Percentiles rank a stretch among this genome's conserved stretches.
Conservation (phyloP, 2,329 filamentous ascomycete genomes). For the Hansfordia pulvinata region DNA sequence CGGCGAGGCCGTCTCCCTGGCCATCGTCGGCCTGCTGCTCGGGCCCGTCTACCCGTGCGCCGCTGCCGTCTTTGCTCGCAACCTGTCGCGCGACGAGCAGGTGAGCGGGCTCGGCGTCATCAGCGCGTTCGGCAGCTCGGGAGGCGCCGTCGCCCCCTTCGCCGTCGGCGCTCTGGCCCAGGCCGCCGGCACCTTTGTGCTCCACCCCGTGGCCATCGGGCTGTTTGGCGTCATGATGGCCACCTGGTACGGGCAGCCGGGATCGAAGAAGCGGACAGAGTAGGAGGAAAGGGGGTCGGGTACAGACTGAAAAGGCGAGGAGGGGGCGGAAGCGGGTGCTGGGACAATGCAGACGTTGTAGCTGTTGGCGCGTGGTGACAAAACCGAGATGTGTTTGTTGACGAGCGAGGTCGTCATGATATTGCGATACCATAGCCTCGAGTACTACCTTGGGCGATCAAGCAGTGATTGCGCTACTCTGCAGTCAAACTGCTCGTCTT, state of each 20-base stretch:
- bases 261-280: conserved; percentile 43
- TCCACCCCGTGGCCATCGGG: conserved; percentile 54
- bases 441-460: too few species aligned
- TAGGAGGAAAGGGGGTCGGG: conserved; percentile 25
- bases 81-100: conserved; percentile 44
- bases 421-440: too few species aligned
- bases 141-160: conserved; percentile 55
- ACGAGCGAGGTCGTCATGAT: too few species aligned
- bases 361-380: too few species aligned
- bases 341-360: too few species aligned
- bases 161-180: conserved; percentile 51
- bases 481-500: too few species aligned
- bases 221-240: conserved; percentile 51
- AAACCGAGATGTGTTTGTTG: too few species aligned
- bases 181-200: conserved; percentile 46
- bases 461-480: too few species aligned
- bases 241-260: conserved; percentile 50
- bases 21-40: conserved; percentile 60
- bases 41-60: conserved; percentile 72
- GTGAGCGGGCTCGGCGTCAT: conserved; percentile 55
- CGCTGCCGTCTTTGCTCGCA: conserved; percentile 46
- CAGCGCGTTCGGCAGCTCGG: conserved; percentile 54
- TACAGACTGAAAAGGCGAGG: too few species aligned
- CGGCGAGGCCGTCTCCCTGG: conserved; percentile 51
- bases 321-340: too few species aligned